Evolutionary conservation across 106 monocot genomes (phyloP).

Genomic region (Posidonia australis): DNA sequence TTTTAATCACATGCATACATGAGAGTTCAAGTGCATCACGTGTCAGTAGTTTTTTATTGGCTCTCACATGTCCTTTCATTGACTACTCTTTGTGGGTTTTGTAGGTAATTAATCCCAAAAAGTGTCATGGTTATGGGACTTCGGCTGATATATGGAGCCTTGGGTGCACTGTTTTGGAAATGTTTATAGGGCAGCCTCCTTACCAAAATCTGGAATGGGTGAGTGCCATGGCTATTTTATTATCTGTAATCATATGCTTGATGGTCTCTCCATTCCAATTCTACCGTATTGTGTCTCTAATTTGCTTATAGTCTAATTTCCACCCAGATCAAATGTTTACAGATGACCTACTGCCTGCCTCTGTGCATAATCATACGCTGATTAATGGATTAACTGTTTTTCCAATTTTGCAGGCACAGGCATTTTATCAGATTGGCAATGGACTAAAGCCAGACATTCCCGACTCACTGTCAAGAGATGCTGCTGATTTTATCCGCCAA

Average conservation of each 20-base stretch:
- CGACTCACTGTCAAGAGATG: conserved; percentile 44
- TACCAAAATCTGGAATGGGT: conserved; percentile 9
- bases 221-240: not conserved
- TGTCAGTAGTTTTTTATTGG: too few species aligned
- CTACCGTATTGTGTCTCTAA: too few species aligned
- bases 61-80: too few species aligned
- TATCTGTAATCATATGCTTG: not conserved
- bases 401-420: conserved; percentile 30
- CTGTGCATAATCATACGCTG: not conserved
- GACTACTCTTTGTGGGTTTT: too few species aligned
- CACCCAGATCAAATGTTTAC: not conserved
- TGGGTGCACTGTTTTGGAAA: conserved; percentile 20
- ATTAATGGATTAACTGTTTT: not conserved
- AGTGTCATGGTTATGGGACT: not conserved
- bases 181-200: conserved; percentile 8
- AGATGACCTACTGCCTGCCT: not conserved
- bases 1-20: too few species aligned
- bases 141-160: conserved; percentile 20
- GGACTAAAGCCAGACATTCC: conserved; percentile 68
- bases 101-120: conserved; percentile 7
- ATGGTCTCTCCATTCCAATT: too few species aligned
- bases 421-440: conserved; percentile 49
- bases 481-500: conserved; percentile 58
- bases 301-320: not conserved
- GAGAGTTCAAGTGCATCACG: too few species aligned